Base-by-base conservation (phyloP, 1,284 basidiomycete genomes). In the Coriolopsis trogii region DNA sequence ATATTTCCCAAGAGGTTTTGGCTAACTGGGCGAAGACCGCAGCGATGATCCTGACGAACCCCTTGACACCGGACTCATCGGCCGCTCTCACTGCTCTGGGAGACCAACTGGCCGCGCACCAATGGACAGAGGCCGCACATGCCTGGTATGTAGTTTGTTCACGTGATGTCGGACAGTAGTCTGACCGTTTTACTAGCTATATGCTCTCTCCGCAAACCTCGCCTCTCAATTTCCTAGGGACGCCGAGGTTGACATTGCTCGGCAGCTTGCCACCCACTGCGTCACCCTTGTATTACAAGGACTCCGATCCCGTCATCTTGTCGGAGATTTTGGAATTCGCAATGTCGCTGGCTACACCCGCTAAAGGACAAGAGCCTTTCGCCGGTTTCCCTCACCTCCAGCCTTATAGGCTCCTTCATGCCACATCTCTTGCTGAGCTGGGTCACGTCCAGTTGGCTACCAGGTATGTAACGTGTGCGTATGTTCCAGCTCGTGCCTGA, bases 321-420 rank as follows among this genome's bases (percentile, higher is more conserved):
- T 89, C 94, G 6, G 97, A 99, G 73, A 87, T 98, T 34, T 76
- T 89, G 8, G 97, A 99, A 72, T 99, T 93, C 67, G 95, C 93
- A 0, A 70, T 95, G 51, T 93, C 93, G 16, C 73, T 98, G 20
- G 74, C 82, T 15, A 73, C 86, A 0, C 72, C 83, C 0, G 66
- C 78, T 5, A 98, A 98, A 71, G 93, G 95, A 7, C 89, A 94
- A 62, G 96, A 98, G 51, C 63, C 85, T 1, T 96, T 93, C 69
- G 68, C 74, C 31, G 94, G 95, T 1, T 72, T 98, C 16, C 84
- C 92, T 7, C 89, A 95, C 67, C 74, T 99, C 28, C 91, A 99
- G 69, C 86, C 92, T 1, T 98, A 94, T 75, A 87, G 91, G 54
- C 79, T 99, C 33, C 73, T 93, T 23, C 85, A 89, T 48, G 96